Evolutionary conservation across 1,284 basidiomycete genomes (phyloP).

Genomic region (Amylostereum areolatum): DNA sequence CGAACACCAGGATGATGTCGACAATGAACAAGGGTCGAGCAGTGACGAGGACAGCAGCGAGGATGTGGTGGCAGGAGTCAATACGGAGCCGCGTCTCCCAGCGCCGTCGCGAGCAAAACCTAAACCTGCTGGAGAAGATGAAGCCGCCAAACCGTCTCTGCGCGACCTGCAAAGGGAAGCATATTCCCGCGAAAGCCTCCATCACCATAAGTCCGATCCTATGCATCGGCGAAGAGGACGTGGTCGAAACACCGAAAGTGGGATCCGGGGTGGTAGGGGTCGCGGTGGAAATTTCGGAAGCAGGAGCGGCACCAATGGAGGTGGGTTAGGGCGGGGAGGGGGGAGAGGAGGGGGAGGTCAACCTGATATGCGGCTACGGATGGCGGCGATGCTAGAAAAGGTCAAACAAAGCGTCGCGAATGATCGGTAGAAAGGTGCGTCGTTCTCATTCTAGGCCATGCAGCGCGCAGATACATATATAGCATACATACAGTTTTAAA

Average conservation of each 20-base stretch:
- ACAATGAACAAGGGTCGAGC: slow-evolving; percentile 15
- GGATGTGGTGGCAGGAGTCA: not conserved
- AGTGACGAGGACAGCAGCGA: slow-evolving; percentile 10
- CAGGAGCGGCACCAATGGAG: slow-evolving; percentile 9
- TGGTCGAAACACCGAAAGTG: not conserved
- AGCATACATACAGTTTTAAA: too few species aligned
- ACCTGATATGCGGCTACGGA: slow-evolving; percentile 74
- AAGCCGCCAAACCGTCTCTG: slow-evolving; percentile 25
- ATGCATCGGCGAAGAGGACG: slow-evolving; percentile 21
- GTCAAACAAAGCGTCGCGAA: slow-evolving; percentile 57
- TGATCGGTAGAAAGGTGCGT: too few species aligned
- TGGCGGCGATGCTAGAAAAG: slow-evolving; percentile 73
- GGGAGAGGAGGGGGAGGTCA: slow-evolving; percentile 39
- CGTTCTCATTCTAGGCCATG: too few species aligned
- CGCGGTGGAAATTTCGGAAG: slow-evolving; percentile 13
- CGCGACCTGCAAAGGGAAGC: slow-evolving; percentile 57
- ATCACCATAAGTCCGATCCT: slow-evolving; percentile 47
- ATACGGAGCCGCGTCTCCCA: too few species aligned
- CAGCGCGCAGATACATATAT: too few species aligned
- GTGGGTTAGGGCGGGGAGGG: slow-evolving; percentile 4
- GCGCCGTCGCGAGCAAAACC: too few species aligned
- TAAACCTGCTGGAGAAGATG: slow-evolving; percentile 4
- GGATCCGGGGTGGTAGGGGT: not conserved
- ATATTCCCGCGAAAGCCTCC: slow-evolving; percentile 52
- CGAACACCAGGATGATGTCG: slow-evolving; percentile 16